Evolutionary conservation across 2,329 filamentous ascomycete species (phyloP).

Genomic region (Xylaria sp.): DNA sequence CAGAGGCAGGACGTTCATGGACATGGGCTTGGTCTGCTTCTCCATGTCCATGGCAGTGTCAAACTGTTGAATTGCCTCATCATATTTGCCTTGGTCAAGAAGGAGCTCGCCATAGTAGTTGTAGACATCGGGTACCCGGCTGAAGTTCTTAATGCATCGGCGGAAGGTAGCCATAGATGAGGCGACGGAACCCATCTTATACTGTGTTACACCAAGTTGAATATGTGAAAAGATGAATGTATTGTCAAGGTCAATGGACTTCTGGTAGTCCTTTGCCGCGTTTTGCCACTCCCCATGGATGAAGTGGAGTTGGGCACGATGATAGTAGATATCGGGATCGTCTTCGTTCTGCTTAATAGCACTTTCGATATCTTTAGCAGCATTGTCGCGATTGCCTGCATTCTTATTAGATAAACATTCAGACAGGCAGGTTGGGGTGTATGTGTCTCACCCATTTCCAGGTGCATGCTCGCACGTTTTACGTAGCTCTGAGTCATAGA

Average conservation of each 20-base stretch:
- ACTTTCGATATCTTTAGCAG: conserved; percentile 85
- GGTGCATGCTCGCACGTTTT: conserved; percentile 97
- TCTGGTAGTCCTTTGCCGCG: conserved; percentile 98
- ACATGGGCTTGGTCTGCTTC: conserved; percentile 90
- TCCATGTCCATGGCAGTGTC: conserved; percentile 99
- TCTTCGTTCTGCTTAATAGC: conserved; percentile 85
- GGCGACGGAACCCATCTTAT: conserved; percentile 98
- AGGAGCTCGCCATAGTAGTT: conserved; percentile 99
- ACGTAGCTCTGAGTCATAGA: conserved; percentile 95
- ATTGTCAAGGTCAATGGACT: conserved; percentile 95
- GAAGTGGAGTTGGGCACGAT: conserved; percentile 97
- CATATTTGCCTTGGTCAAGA: conserved; percentile 94
- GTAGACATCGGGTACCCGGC: conserved; percentile 95
- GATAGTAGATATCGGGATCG: conserved; percentile 98
- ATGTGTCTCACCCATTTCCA: conserved; percentile 78
- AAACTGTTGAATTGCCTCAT: conserved; percentile 97
- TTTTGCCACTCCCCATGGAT: conserved; percentile 94
- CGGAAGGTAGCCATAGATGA: conserved; percentile 99
- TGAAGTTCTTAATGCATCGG: conserved; percentile 97
- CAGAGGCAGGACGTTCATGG: conserved; percentile 96
- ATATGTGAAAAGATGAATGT: conserved; percentile 99
- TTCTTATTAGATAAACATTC: conserved; percentile 14
- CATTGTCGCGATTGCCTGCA: conserved; percentile 83
- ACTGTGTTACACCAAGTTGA: conserved; percentile 97
- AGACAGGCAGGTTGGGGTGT: not conserved